A percentile compares a stretch with the other conserved stretches of the same genome.
Evolutionary conservation across 768 basidiomycete genomes (phyloP).

Genomic region (Mrakia blollopis): DNA sequence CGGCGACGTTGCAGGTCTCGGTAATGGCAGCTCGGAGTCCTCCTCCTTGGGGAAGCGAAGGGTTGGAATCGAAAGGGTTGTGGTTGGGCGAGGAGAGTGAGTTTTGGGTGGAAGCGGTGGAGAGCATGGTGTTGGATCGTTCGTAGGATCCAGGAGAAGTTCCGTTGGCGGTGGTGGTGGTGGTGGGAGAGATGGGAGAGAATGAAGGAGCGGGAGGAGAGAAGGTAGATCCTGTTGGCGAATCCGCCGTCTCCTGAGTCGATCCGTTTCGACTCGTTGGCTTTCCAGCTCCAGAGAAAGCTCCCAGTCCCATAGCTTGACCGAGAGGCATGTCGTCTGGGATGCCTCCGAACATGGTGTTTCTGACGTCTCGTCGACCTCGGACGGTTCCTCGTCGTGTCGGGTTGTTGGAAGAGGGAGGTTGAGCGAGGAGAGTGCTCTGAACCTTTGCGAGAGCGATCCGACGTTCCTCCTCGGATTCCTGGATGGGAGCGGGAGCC

Average conservation of each 20-base stretch:
- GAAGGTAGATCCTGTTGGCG: slow-evolving; percentile 15
- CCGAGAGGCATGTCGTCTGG: slow-evolving; percentile 40
- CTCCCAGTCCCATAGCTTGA: slow-evolving; percentile 32
- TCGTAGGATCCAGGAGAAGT: slow-evolving; percentile 2
- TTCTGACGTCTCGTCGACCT: slow-evolving; percentile 46
- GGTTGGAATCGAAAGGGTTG: slow-evolving; percentile 42
- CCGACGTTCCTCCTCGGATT: slow-evolving; percentile 44
- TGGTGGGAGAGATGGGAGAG: slow-evolving; percentile 32
- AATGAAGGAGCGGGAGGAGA: slow-evolving; percentile 21
- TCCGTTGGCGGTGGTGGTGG: slow-evolving; percentile 29
- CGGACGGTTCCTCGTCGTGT: slow-evolving; percentile 41
- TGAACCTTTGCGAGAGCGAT: slow-evolving; percentile 44
- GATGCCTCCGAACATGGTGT: slow-evolving; percentile 42
- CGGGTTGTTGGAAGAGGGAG: slow-evolving; percentile 35
- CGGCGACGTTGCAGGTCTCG: slow-evolving; percentile 47
- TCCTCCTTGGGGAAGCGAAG: slow-evolving; percentile 20
- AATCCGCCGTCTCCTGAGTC: slow-evolving; percentile 19
- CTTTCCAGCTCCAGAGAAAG: slow-evolving; percentile 16
- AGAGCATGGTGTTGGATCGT: slow-evolving; percentile 37
- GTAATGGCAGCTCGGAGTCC: slow-evolving; percentile 44
- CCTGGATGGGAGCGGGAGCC: slow-evolving; percentile 42
- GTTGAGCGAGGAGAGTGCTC: slow-evolving; percentile 41
- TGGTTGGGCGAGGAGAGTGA: slow-evolving; percentile 12
- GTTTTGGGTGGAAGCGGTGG: slow-evolving; percentile 34
- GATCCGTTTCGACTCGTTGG: slow-evolving; percentile 20